A percentile compares a stretch with the other conserved stretches of the same genome.
phyloP scores from a whole-genome alignment of 305 asterid species.

The Rubia peregrina region DNA sequence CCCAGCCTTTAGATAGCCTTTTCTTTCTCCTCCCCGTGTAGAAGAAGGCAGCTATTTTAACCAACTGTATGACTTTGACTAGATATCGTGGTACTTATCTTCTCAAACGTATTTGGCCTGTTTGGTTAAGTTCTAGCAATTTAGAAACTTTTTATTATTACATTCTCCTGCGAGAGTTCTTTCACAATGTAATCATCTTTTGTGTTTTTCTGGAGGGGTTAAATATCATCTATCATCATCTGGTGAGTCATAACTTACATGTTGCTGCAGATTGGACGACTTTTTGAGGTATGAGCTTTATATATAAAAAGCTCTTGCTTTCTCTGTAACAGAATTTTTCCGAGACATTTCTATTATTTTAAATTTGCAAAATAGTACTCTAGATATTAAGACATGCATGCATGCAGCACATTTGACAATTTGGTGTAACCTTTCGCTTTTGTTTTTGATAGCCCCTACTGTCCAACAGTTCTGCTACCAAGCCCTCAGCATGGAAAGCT shows the following conservation, averaged over 20 bases:
- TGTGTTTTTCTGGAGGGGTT: background rate
- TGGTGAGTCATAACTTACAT: conserved; percentile 16
- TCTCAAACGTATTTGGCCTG: background rate
- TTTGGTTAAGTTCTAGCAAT: background rate
- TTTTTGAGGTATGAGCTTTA: conserved; percentile 63
- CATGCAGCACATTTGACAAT: conserved; percentile 8
- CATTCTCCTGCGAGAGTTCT: background rate
- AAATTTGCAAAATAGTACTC: background rate
- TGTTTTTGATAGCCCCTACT: conserved; percentile 62
- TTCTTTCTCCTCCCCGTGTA: no score
- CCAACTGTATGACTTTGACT: background rate
- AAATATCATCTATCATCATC: background rate
- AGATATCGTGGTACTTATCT: background rate
- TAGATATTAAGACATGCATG: conserved; percentile 15
- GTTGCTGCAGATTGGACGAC: conserved; percentile 72
- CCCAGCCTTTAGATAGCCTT: no score
- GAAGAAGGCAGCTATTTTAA: no score
- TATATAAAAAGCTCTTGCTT: conserved; percentile 9
- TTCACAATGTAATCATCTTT: background rate
- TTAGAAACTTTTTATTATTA: background rate
- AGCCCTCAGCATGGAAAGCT: conserved; percentile 67
- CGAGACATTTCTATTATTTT: background rate
- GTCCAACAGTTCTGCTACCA: conserved; percentile 50
- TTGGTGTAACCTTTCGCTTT: conserved; percentile 12
- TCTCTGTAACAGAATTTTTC: conserved; percentile 4